Evolutionary conservation across 2,329 filamentous ascomycete species (phyloP).

Genomic region (Colletotrichum graminicola): DNA sequence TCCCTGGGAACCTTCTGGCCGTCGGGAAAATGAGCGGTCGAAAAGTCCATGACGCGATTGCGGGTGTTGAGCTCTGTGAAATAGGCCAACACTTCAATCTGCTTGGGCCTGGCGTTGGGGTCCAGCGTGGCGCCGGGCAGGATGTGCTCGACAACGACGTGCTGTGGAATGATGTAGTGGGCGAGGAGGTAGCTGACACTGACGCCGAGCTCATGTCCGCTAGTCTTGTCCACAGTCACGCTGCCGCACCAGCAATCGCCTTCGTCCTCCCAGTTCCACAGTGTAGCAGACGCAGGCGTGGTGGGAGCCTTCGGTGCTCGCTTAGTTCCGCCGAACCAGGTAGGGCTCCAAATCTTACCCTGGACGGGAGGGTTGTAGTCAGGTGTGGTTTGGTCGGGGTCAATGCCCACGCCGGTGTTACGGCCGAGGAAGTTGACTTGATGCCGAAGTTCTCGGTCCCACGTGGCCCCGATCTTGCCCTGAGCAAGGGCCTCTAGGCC

Average conservation of each 20-base stretch:
- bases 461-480: slow-evolving; percentile 60
- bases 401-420: slow-evolving; percentile 74
- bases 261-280: slow-evolving; percentile 79
- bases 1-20: slow-evolving; percentile 44
- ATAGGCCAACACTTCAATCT: slow-evolving; percentile 78
- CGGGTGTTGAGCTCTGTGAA: slow-evolving; percentile 62
- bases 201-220: slow-evolving; percentile 64
- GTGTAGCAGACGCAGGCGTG: slow-evolving; percentile 55
- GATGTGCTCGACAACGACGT: slow-evolving; percentile 81
- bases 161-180: slow-evolving; percentile 71
- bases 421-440: slow-evolving; percentile 80
- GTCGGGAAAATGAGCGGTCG: slow-evolving; percentile 55
- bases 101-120: slow-evolving; percentile 71
- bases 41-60: slow-evolving; percentile 58
- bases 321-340: background rate
- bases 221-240: slow-evolving; percentile 51
- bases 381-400: slow-evolving; percentile 69
- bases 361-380: slow-evolving; percentile 59
- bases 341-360: slow-evolving; percentile 40
- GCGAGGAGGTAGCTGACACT: slow-evolving; percentile 74
- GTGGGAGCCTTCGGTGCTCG: too few species aligned
- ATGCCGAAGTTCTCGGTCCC: slow-evolving; percentile 59
- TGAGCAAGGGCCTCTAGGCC: slow-evolving; percentile 62
- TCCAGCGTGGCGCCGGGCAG: slow-evolving; percentile 71
- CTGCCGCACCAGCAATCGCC: slow-evolving; percentile 91